These are phyloP conservation scores for Nissolia schottii DNA, from an alignment of 306 rosid genomes.

Conservation along the genomic window DNA sequence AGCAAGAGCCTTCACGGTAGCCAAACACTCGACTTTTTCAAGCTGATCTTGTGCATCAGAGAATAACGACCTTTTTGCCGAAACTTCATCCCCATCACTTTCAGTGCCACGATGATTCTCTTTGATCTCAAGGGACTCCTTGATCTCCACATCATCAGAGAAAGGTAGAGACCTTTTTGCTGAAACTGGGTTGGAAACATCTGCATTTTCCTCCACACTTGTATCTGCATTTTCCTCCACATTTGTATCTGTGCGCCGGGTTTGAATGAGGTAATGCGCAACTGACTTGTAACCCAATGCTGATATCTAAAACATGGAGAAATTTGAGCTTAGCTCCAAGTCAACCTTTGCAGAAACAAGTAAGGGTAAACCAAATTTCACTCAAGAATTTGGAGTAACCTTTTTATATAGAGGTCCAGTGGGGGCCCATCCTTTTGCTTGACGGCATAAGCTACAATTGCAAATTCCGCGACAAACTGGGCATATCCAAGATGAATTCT, in stretches of 20 bases:
- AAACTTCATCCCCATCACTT: slow-evolving; percentile 30
- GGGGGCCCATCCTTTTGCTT: slow-evolving; percentile 86
- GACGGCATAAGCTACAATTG: slow-evolving; percentile 94
- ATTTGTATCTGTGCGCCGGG: slow-evolving; percentile 41
- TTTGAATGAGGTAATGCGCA: slow-evolving; percentile 91
- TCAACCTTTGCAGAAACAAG: neutral
- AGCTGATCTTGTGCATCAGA: slow-evolving; percentile 19
- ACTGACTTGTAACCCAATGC: slow-evolving; percentile 80
- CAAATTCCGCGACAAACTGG: slow-evolving; percentile 96
- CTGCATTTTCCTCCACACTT: slow-evolving; percentile 33
- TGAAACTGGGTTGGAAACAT: slow-evolving; percentile 38
- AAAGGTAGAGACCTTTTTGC: slow-evolving; percentile 61
- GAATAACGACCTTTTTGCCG: slow-evolving; percentile 51
- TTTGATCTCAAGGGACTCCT: slow-evolving; percentile 27
- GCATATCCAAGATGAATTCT: slow-evolving; percentile 72
- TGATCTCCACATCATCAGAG: slow-evolving; percentile 39
- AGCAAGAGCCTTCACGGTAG: slow-evolving; percentile 15
- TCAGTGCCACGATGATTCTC: slow-evolving; percentile 27
- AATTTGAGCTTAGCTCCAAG: slow-evolving; percentile 22
- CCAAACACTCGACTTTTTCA: slow-evolving; percentile 17
- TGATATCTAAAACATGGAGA: slow-evolving; percentile 44
- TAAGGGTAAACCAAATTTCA: neutral
- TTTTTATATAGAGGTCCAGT: slow-evolving; percentile 76
- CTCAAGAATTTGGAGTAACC: slow-evolving; percentile 42
- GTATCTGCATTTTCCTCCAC: slow-evolving; percentile 37